Conservation (phyloP, 2,329 filamentous ascomycete species). For the Alternaria atra region DNA sequence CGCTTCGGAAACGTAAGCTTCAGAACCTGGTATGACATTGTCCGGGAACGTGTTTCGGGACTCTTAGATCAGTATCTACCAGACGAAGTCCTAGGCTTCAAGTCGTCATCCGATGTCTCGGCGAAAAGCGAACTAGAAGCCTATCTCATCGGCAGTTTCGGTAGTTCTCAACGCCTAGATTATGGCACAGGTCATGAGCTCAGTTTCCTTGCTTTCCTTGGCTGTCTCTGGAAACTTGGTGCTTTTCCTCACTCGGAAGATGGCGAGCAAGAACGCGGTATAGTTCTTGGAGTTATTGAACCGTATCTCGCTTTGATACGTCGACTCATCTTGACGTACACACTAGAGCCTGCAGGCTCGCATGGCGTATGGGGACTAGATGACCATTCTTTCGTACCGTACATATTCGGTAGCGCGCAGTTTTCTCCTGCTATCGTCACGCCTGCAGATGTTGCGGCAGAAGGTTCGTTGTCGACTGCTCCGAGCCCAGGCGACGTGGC, state of each 20-base stretch:
- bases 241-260: conserved; percentile 70
- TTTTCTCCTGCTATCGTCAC: conserved; percentile 75
- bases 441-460: conserved; percentile 69
- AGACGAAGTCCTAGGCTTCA: conserved; percentile 53
- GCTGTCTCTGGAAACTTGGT: conserved; percentile 88
- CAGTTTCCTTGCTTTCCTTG: conserved; percentile 92
- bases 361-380: conserved; percentile 99
- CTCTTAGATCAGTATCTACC: conserved; percentile 69
- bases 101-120: conserved; percentile 46
- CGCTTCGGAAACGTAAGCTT: conserved; percentile 95
- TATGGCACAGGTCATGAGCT: conserved; percentile 97
- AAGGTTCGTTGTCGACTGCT: conserved; percentile 75
- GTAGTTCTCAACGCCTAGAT: conserved; percentile 87
- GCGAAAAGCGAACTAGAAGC: conserved; percentile 73
- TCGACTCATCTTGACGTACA: conserved; percentile 87
- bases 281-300: conserved; percentile 84
- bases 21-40: conserved; percentile 78
- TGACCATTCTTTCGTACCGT: conserved; percentile 92
- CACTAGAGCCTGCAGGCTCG: conserved; percentile 91
- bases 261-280: conserved; percentile 74
- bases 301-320: conserved; percentile 86
- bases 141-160: conserved; percentile 87
- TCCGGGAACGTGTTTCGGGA: conserved; percentile 66
- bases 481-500: conserved; percentile 76
- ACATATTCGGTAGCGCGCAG: conserved; percentile 95